These are phyloP conservation scores for Porphyrellus sp. DNA, from an alignment of 1,284 basidiomycete species.

Conservation along the genomic window DNA sequence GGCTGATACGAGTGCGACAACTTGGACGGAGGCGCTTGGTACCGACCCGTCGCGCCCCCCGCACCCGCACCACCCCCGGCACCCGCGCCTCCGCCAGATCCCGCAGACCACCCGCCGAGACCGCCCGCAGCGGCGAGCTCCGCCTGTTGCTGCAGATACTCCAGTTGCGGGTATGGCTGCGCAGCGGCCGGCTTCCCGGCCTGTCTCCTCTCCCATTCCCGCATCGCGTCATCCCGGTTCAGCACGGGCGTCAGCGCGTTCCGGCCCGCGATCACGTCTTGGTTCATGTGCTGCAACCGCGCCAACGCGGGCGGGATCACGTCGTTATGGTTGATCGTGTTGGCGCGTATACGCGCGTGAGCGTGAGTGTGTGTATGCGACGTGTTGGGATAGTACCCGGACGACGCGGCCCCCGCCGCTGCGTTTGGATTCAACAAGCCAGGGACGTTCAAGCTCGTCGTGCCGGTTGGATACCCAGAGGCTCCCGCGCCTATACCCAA, in stretches of 20 bases:
- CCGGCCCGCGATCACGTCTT: conserved; percentile 77
- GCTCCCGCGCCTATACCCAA: conserved; percentile 24
- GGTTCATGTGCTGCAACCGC: conserved; percentile 83
- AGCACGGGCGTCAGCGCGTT: conserved; percentile 85
- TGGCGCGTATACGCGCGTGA: conserved; percentile 70
- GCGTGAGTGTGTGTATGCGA: conserved; percentile 20
- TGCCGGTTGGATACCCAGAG: conserved; percentile 43
- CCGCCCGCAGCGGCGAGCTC: conserved; percentile 72
- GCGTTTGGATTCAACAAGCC: conserved; percentile 51
- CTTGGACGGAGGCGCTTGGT: conserved; percentile 58
- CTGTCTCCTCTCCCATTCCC: conserved; percentile 86
- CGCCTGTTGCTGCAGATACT: conserved; percentile 88
- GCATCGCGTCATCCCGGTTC: conserved; percentile 86
- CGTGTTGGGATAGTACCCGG: conserved; percentile 64
- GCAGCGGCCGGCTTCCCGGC: conserved; percentile 61
- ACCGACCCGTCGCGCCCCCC: conserved; percentile 18
- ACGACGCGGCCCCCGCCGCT: conserved; percentile 34
- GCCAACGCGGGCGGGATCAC: conserved; percentile 89
- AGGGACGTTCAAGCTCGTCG: conserved; percentile 26
- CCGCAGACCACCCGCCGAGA: conserved; percentile 47
- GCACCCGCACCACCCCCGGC: conserved; percentile 17
- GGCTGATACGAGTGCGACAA: conserved; percentile 63
- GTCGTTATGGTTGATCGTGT: conserved; percentile 85
- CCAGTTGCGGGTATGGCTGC: conserved; percentile 82
- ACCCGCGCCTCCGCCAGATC: conserved; percentile 19